phyloP scores from a whole-genome alignment of 2,329 filamentous ascomycete species.

The Aspergillus niger region DNA sequence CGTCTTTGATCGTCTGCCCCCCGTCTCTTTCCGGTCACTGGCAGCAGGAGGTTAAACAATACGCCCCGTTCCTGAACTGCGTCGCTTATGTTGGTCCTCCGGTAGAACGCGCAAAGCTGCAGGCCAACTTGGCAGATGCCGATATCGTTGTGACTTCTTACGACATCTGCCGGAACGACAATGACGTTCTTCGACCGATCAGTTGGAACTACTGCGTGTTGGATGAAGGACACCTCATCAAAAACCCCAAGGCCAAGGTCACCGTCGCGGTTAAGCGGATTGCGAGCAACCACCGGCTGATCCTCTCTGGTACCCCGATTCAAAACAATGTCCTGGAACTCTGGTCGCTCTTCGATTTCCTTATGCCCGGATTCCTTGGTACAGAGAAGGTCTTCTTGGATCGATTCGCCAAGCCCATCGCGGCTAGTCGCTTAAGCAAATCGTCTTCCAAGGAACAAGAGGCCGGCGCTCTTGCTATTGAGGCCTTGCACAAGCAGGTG shows the following conservation, averaged over 20 bases:
- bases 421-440: conserved; percentile 91
- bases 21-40: conserved; percentile 96
- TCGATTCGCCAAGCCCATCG: conserved; percentile 91
- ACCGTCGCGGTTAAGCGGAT: conserved; percentile 89
- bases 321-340: conserved; percentile 97
- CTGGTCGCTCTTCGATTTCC: conserved; percentile 97
- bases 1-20: conserved; percentile 92
- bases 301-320: conserved; percentile 94
- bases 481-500: conserved; percentile 98
- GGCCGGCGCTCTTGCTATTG: conserved; percentile 90
- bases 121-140: conserved; percentile 69
- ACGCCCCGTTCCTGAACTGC: conserved; percentile 88
- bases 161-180: conserved; percentile 94
- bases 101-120: conserved; percentile 71
- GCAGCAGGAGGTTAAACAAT: conserved; percentile 96
- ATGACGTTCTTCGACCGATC: conserved; percentile 77
- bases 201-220: conserved; percentile 98
- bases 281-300: conserved; percentile 88
- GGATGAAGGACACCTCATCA: conserved; percentile 97
- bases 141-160: conserved; percentile 98
- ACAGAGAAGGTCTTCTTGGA: conserved; percentile 97
- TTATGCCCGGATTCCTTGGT: conserved; percentile 97
- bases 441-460: conserved; percentile 98
- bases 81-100: conserved; percentile 91
- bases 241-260: conserved; percentile 97